Conservation (phyloP, 2,329 filamentous ascomycete species). For the Aphanocladium album region DNA sequence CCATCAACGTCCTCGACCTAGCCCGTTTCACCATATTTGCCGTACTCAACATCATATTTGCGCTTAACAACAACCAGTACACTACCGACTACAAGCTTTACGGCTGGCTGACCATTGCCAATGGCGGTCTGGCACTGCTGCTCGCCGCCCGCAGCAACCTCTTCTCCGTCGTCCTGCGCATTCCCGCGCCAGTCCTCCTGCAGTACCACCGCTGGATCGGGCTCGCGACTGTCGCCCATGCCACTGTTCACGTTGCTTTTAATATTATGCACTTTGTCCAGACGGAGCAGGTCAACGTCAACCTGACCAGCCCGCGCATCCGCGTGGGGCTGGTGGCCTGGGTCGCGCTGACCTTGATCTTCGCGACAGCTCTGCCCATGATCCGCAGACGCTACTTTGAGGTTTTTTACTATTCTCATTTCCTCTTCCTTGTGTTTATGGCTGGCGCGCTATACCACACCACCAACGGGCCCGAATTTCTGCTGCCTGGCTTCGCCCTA, state of each 20-base stretch:
- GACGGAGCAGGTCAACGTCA: constrained; percentile 19
- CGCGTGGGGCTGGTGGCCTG: constrained; percentile 21
- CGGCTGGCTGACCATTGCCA: constrained; percentile 24
- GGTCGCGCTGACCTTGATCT: constrained; percentile 17
- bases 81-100: constrained; percentile 24
- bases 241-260: constrained; percentile 19
- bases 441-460: constrained; percentile 20
- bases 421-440: constrained; percentile 21
- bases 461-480: constrained; percentile 20
- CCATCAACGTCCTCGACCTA: constrained; percentile 16
- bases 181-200: constrained; percentile 17
- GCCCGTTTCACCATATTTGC: constrained; percentile 18
- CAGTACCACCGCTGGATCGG: constrained; percentile 21
- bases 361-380: constrained; percentile 18
- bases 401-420: constrained; percentile 22
- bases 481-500: constrained; percentile 20
- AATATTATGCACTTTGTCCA: constrained; percentile 19
- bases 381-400: constrained; percentile 19
- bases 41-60: constrained; percentile 21
- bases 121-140: constrained; percentile 22
- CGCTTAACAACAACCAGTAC: constrained; percentile 19
- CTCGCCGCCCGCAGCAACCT: constrained; percentile 21
- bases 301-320: constrained; percentile 15
- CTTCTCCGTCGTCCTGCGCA: constrained; percentile 18
- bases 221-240: constrained; percentile 19